Base-by-base conservation (phyloP, 2,329 filamentous ascomycete species). In the Fusarium zealandicum region DNA sequence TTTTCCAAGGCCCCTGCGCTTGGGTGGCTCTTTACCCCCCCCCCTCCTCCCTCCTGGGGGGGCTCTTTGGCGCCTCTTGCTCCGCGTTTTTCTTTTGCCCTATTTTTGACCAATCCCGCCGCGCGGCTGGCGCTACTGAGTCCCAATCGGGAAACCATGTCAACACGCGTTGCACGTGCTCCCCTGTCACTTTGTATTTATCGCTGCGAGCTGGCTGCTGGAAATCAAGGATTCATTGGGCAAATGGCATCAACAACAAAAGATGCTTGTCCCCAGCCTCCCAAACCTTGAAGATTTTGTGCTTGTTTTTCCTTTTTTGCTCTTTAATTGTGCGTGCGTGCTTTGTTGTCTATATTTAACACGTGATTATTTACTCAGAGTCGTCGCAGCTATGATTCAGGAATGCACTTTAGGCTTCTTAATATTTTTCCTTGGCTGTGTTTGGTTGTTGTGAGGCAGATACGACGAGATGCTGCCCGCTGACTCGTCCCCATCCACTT, bases 91-190 rank as follows among this genome's bases (percentile, higher is more conserved):
- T 60, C 36, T 47, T 50, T 58, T 20, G 61, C 57, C 65, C 61
- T 55, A 13, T 35, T 44, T 57, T 47, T 59, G 57, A 38, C 69
- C 69, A 73, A 73, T 72, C 67, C 68, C 57, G 59, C 64, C 67
- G 61, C 71, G 71, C 66, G 55, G 60, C 57, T 64, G 57, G 53
- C 57, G 53, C 55, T 61, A 46, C 57, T 55, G 49, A 57, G 53
- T 62, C 70, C 70, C 62, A 63, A 72, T 70, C 45, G 61, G 69
- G 70, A 69, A 73, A 70, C 63, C 55, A 69, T 69, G 67, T 72
- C 65, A 71, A 72, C 69, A 72, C 70, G 69, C 70, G 69, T 68
- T 65, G 51, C 67, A 67, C 60, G 64, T 66, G 49, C 63, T 53
- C 51, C 54, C 57, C 57, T 57, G 54, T 60, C 52, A 37, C 12